Evolutionary conservation across 345 rosid genomes (phyloP).

Genomic region (Arabidopsis suecica): DNA sequence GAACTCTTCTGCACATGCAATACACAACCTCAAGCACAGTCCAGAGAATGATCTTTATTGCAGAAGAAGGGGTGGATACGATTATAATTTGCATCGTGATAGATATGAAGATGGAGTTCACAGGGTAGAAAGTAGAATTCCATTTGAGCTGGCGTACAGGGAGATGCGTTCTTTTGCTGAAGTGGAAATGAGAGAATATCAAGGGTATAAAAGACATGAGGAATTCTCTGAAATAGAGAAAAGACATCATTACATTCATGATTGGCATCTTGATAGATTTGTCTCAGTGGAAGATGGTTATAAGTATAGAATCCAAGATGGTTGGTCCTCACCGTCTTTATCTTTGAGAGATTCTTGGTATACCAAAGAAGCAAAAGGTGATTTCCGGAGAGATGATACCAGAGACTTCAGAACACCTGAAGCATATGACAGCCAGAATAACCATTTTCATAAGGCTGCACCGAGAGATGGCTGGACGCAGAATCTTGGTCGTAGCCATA

Average conservation of each 20-base stretch:
- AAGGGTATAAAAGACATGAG: constrained; percentile 44
- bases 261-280: constrained; percentile 46
- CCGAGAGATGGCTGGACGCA: constrained; percentile 41
- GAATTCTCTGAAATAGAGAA: constrained; percentile 45
- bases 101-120: constrained; percentile 38
- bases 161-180: constrained; percentile 44
- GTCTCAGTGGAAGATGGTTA: constrained; percentile 44
- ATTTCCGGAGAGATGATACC: constrained; percentile 27
- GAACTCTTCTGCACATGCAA: constrained; percentile 38
- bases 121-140: constrained; percentile 37
- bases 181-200: constrained; percentile 39
- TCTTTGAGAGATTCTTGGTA: constrained; percentile 41
- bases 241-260: constrained; percentile 41
- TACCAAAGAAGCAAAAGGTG: constrained; percentile 42
- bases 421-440: constrained; percentile 38
- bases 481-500: constrained; percentile 21
- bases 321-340: constrained; percentile 35
- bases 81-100: constrained; percentile 38
- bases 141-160: constrained; percentile 40
- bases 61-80: constrained; percentile 44
- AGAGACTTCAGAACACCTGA: constrained; percentile 33
- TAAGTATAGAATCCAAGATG: constrained; percentile 37
- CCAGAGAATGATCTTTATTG: constrained; percentile 35
- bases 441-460: constrained; percentile 38
- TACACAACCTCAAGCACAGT: constrained; percentile 41